A percentile compares a stretch with the other conserved stretches of the same genome.
Conservation (phyloP, 1,139 yeast species). For the Taphrina deformans region DNA sequence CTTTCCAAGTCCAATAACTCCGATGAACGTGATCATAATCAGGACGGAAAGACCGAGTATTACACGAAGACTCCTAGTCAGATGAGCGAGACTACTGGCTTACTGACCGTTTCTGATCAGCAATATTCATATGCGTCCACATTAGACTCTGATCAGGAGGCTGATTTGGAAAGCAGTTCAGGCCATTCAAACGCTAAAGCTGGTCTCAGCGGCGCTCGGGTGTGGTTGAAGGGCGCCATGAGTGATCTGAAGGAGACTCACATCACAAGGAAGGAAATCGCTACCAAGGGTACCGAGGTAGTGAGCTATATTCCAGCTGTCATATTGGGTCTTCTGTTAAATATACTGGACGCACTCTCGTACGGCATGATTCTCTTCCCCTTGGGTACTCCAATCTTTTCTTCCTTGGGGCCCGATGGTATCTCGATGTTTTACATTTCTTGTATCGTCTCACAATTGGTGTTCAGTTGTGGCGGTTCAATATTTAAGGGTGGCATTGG, state of each 20-base stretch:
- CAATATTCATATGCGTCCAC: not conserved
- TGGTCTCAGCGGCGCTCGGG: slow-evolving; percentile 3
- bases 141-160: not conserved
- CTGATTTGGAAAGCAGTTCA: slow-evolving; percentile 3
- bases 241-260: not conserved
- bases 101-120: slow-evolving; percentile 4
- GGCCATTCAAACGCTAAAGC: too few relatives aligned
- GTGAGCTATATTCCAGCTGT: slow-evolving; percentile 65
- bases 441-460: slow-evolving; percentile 80
- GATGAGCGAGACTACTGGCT: slow-evolving; percentile 25
- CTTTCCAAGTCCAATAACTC: not conserved
- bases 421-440: slow-evolving; percentile 91
- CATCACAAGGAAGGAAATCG: slow-evolving; percentile 10
- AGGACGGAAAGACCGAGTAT: not conserved
- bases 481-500: slow-evolving; percentile 88
- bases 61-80: slow-evolving; percentile 24
- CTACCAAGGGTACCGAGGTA: slow-evolving; percentile 3
- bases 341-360: slow-evolving; percentile 87
- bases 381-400: slow-evolving; percentile 72
- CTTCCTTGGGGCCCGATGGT: slow-evolving; percentile 81
- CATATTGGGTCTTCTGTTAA: slow-evolving; percentile 75
- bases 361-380: slow-evolving; percentile 98
- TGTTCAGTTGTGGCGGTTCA: slow-evolving; percentile 86
- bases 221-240: not conserved
- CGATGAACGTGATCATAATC: not conserved